These are phyloP conservation scores for Coemansia sp. DNA, from an alignment of 192 early-diverging fungal species.

Conservation along the genomic window DNA sequence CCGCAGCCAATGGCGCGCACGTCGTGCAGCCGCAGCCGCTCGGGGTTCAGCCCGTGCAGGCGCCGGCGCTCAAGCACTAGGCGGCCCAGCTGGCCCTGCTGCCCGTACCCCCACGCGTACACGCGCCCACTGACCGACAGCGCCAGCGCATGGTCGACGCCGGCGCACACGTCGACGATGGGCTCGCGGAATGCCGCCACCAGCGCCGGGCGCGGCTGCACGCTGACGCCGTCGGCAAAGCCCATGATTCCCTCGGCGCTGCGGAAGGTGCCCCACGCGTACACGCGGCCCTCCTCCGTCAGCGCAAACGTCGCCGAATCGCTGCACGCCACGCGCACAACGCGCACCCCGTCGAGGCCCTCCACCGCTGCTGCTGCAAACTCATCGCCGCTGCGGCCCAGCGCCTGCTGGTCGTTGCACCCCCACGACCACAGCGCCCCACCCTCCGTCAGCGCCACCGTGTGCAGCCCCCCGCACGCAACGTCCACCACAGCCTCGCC, in stretches of 20 bases:
- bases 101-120: conserved; percentile 88
- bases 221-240: conserved; percentile 64
- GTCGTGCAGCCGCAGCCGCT: conserved; percentile 56
- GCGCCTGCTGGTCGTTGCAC: conserved; percentile 88
- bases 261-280: conserved; percentile 86
- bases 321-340: conserved; percentile 80
- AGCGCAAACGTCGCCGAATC: conserved; percentile 83
- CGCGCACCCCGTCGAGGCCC: conserved; percentile 69
- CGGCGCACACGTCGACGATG: conserved; percentile 77
- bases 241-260: conserved; percentile 85
- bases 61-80: conserved; percentile 72
- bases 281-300: conserved; percentile 74
- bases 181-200: conserved; percentile 61
- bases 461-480: conserved; percentile 86
- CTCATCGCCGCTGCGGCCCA: conserved; percentile 68
- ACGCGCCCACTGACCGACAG: conserved; percentile 71
- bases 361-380: conserved; percentile 75
- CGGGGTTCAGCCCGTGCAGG: conserved; percentile 61
- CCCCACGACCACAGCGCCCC: conserved; percentile 93
- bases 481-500: conserved; percentile 77
- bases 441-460: conserved; percentile 68
- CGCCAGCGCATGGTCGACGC: conserved; percentile 85
- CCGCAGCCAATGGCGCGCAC: conserved; percentile 73
- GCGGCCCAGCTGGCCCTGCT: conserved; percentile 88
- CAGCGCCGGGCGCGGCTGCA: conserved; percentile 61